phyloP scores from a whole-genome alignment of 2,329 filamentous ascomycete genomes.

The Claviceps pusilla region DNA sequence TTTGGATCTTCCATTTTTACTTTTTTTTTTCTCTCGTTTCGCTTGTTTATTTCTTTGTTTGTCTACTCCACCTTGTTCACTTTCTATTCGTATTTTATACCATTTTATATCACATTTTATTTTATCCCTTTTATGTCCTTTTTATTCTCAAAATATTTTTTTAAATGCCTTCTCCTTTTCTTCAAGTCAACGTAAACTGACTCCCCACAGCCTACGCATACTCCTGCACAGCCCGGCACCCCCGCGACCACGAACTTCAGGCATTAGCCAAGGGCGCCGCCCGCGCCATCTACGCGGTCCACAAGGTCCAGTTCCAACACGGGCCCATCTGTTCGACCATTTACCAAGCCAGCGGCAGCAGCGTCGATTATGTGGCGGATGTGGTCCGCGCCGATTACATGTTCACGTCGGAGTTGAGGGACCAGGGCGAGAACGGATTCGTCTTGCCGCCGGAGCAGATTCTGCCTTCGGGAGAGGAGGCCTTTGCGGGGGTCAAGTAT shows the following conservation, averaged over 20 bases:
- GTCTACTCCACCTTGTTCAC: background rate
- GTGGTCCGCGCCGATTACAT: constrained; percentile 26
- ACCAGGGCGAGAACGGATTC: constrained; percentile 25
- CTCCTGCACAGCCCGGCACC: constrained; percentile 32
- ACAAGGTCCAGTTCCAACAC: constrained; percentile 11
- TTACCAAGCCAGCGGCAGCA: constrained; percentile 19
- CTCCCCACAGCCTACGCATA: constrained; percentile 40
- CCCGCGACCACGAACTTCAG: constrained; percentile 33
- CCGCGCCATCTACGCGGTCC: constrained; percentile 8
- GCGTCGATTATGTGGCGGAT: constrained; percentile 30
- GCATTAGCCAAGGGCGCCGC: constrained; percentile 32
- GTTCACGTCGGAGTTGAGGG: constrained; percentile 22
- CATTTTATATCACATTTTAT: background rate
- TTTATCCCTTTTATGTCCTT: no score
- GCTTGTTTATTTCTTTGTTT: background rate
- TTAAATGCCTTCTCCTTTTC: no score
- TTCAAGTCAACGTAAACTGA: no score
- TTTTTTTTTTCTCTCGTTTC: background rate
- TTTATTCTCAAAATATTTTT: no score
- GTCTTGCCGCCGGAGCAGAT: constrained; percentile 28
- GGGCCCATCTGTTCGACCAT: constrained; percentile 20
- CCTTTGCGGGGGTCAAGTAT: constrained; percentile 40
- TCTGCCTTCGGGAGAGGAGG: constrained; percentile 27
- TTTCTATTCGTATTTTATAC: background rate
- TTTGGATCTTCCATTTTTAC: no score